Base-by-base conservation (phyloP, 2,329 filamentous ascomycete species). In the Hypoxylon sp. region DNA sequence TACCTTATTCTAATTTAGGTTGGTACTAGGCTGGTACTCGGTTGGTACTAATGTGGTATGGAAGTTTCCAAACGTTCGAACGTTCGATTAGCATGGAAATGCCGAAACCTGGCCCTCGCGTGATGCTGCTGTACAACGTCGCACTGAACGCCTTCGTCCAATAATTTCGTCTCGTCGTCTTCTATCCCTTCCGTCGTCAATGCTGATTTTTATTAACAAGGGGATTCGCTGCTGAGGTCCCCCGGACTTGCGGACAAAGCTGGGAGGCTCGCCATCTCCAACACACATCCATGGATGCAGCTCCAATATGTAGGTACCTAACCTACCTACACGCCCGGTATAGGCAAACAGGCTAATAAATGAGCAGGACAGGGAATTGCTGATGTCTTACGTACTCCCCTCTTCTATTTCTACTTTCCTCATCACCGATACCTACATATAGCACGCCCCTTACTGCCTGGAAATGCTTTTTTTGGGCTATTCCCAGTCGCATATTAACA, bases 51-150 rank as follows among this genome's bases (percentile, higher is more conserved):
- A 5, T 3, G 1, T 27, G 24, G 24, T 27, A 50, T 55, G 35
- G 62, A 60, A 65, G 29, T 11, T 51, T 60, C 35, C 15, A 50
- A 39, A 42, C 39, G 50, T 59, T 62, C 59, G 50, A 62, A 44
- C 39, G 48, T 56, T 47, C 55, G 21, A 58, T n/a, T 6, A 37
- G 32, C 53, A 47, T 46, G 48, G 44, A 46, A 65, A 47, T 62
- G 57, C 63, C 63, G 58, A 51, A 62, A 15, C 32, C 47, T 47
- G 46, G 27, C 44, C 53, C 63, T 58, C 53, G 63, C 58, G 58
- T 62, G 58, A 67, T 48, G 19, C 52, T 62, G 44, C 31, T 24
- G 52, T 66, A 55, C 55, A 52, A 59, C 65, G 65, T 63, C 59
- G 54, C 37, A 62, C 42, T 50, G 54, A 55, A 55, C 13, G 13